Conservation (phyloP, 352 stramenopile genomes). For the Pythium monospermum region DNA sequence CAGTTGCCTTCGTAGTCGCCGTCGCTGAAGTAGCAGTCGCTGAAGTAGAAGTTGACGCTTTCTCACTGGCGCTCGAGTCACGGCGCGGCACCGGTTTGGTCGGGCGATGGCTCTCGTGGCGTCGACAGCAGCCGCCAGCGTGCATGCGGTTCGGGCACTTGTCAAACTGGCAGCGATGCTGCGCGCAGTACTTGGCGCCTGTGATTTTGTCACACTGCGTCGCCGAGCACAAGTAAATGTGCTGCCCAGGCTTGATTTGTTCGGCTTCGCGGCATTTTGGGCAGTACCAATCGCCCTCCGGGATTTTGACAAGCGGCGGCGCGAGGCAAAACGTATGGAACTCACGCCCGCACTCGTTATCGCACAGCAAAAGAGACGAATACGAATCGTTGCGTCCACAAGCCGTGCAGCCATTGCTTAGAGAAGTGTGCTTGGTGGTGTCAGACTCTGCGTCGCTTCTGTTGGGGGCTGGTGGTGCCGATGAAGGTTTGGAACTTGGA, state of each 20-base stretch:
- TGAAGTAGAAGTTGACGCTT: too few relatives aligned
- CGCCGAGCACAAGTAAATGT: constrained; percentile 34
- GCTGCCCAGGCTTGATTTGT: constrained; percentile 14
- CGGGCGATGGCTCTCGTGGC: constrained; percentile 20
- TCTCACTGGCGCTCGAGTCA: too few relatives aligned
- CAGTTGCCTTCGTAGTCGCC: not conserved
- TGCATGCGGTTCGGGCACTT: constrained; percentile 28
- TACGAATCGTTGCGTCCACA: constrained; percentile 38
- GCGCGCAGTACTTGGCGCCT: constrained; percentile 29
- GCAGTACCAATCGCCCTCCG: constrained; percentile 45
- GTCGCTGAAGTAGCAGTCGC: too few relatives aligned
- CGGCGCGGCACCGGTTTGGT: not conserved
- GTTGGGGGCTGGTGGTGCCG: not conserved
- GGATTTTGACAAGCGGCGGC: constrained; percentile 39
- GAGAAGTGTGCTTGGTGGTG: not conserved
- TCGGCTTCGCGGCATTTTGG: constrained; percentile 28
- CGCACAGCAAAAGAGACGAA: constrained; percentile 38
- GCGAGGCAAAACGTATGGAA: constrained; percentile 47
- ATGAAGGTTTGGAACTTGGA: not conserved
- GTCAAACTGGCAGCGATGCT: constrained; percentile 28
- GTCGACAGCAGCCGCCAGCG: constrained; percentile 27
- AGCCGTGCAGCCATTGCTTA: constrained; percentile 14
- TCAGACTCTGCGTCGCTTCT: not conserved
- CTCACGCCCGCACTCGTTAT: constrained; percentile 50
- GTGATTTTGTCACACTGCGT: constrained; percentile 35